phyloP scores from a whole-genome alignment of 257 asterid genomes.

The Eucommia ulmoides region DNA sequence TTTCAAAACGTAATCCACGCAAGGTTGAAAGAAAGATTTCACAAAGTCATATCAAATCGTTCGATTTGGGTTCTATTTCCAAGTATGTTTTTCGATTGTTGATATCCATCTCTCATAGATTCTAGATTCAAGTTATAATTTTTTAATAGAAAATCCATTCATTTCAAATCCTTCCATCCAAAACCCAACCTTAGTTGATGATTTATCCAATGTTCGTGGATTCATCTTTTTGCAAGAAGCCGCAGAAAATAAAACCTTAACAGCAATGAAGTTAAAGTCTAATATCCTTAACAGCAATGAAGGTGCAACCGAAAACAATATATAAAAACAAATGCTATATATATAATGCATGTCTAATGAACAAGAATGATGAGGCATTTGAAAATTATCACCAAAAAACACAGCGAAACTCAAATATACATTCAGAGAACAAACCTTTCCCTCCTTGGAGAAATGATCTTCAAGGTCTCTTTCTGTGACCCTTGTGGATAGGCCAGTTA shows the following conservation, averaged over 20 bases:
- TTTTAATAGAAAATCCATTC: too few relatives aligned
- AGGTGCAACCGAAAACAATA: neutral
- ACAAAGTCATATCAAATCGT: neutral
- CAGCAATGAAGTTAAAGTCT: neutral
- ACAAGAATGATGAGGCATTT: neutral
- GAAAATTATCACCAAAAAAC: neutral
- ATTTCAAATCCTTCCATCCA: neutral
- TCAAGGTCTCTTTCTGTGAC: slow-evolving; percentile 94
- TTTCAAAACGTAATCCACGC: neutral
- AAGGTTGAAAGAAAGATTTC: neutral
- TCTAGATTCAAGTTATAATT: neutral
- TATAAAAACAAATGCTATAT: neutral
- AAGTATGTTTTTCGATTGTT: too few relatives aligned
- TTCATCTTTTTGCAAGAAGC: too few relatives aligned
- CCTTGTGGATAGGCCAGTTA: slow-evolving; percentile 94
- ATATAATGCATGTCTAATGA: neutral
- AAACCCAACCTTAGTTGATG: neutral
- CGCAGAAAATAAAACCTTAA: neutral
- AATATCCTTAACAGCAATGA: neutral
- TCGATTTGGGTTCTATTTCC: neutral
- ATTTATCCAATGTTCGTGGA: neutral
- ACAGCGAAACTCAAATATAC: neutral
- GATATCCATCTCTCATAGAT: too few relatives aligned
- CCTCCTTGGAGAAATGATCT: slow-evolving; percentile 92
- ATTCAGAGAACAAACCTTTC: slow-evolving; percentile 53